Percentiles rank a stretch among this genome's conserved stretches.
Conservation (phyloP, 2,329 filamentous ascomycete genomes). For the Clonostachys solani region DNA sequence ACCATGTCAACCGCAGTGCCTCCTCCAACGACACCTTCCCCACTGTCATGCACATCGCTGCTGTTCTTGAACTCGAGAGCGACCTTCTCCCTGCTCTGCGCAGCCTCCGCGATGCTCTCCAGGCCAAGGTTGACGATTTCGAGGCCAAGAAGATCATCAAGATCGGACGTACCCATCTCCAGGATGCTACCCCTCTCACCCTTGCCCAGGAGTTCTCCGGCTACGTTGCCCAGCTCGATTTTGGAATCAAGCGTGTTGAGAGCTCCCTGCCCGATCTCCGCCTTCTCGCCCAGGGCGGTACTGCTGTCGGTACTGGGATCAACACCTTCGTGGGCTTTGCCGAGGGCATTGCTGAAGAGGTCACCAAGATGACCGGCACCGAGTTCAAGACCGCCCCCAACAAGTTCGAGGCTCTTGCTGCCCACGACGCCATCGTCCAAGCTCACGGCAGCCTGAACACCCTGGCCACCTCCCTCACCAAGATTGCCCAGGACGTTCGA, state of each 20-base stretch:
- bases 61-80: slow-evolving; percentile 87
- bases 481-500: slow-evolving; percentile 97
- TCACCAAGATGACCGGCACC: slow-evolving; percentile 87
- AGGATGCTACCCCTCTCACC: slow-evolving; percentile 94
- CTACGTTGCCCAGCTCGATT: slow-evolving; percentile 92
- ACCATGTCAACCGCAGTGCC: slow-evolving; percentile 99
- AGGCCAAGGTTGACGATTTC: slow-evolving; percentile 86
- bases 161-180: slow-evolving; percentile 95
- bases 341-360: slow-evolving; percentile 86
- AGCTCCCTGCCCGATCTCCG: slow-evolving; percentile 77
- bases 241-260: slow-evolving; percentile 83
- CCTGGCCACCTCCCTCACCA: slow-evolving; percentile 84
- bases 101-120: slow-evolving; percentile 77
- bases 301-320: slow-evolving; percentile 93
- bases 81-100: slow-evolving; percentile 78
- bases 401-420: slow-evolving; percentile 96
- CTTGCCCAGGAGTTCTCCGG: slow-evolving; percentile 97
- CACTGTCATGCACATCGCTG: slow-evolving; percentile 99
- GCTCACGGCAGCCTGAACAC: slow-evolving; percentile 93
- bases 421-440: slow-evolving; percentile 94
- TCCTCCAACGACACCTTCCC: slow-evolving; percentile 99
- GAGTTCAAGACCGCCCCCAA: slow-evolving; percentile 96
- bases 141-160: slow-evolving; percentile 89
- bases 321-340: slow-evolving; percentile 98
- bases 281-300: slow-evolving; percentile 90